Base-by-base conservation (phyloP, 2,329 filamentous ascomycete species). In the Ophiocordyceps polyrhachis-furcata region DNA sequence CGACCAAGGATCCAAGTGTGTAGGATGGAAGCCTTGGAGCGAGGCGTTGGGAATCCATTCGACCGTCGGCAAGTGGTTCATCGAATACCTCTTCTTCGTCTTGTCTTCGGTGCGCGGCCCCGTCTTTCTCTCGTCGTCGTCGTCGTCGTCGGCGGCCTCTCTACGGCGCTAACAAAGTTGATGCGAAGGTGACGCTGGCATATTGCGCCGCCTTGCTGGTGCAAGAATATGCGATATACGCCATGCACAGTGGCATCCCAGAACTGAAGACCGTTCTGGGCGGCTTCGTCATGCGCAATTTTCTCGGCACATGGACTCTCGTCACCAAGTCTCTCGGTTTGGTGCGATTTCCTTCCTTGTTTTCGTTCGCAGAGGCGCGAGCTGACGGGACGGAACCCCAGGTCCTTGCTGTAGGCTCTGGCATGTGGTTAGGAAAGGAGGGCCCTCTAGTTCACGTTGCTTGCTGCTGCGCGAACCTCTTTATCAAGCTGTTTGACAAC, bases 181-280 rank as follows among this genome's bases (percentile, higher is more conserved):
- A 38, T 14, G 20, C n/a, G 17, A 54, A 84, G 77, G 76, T 79
- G 2, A 58, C 83, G 3, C 93, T 96, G 58, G 83, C 89, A 17
- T 82, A 83, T 44, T 81, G 81, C 4, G 81, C 88, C 2, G 88
- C 88, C 1, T 79, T 74, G 37, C 70, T 98, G 38, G 91, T 98
- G 57, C 91, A 86, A 59, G 79, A 77, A 1, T 96, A 89, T 62
- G 88, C 91, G 5, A 89, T 91, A 0, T 98, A 98, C 59, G 91
- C 91, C 12, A 91, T 91, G 31, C 91, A 91, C 15, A 94, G 86
- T 13, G 91, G 91, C 37, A 98, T 98, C 46, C 95, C 87, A 13
- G 91, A 98, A 66, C 98, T 98, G 71, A 98, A 98, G 63, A 94
- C 87, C 62, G 96, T 98, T 58, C 94, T 98, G 57, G 91, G 89